Base-by-base conservation (phyloP, 2,329 filamentous ascomycete species). In the Piedraia hortae region DNA sequence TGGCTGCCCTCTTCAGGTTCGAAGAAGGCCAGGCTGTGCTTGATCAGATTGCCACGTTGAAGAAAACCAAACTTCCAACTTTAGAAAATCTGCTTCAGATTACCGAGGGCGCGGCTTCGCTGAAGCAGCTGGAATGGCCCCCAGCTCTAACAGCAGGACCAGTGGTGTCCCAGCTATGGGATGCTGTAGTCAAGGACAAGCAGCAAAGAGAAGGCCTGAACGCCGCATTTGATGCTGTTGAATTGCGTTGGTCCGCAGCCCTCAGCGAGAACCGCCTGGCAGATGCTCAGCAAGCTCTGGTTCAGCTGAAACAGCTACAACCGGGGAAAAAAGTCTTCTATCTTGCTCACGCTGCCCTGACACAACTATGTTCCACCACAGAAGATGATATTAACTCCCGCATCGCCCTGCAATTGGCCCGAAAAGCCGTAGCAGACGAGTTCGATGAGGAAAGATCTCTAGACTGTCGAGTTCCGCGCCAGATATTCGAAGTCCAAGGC, bases 291-390 rank as follows among this genome's bases (percentile, higher is more conserved):
- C 36, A 42, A 25, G 28, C 39, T 7, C 27, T 44, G 13, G 41
- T 44, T 12, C 36, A 39, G 19, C 23, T 42, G 21, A 44, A 43
- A 22, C 31, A 31, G 6, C 22, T 36, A 5, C 30, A 34, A 21
- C 39, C 39, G 1, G 31, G 30, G 22, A 37, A 43, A 24, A 28
- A 36, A 7, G 26, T 31, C 4, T 26, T 39, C 10, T 42, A 41
- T 26, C 35, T 43, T 32, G 41, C 41, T 2, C 41, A 43, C 27
- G 38, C 34, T 9, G 38, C 31, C 10, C 31, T 39, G n/a, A 42
- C 38, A 14, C 37, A 41, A 21, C 22, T 42, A 20, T 21, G 41
- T 10, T 39, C 37, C 4, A 31, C 21, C 4, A 20, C 23, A 11
- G 34, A 35, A 10, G 39, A 35, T 6, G 39, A 42, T 22, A 16